Evolutionary conservation across 1,139 yeast species (phyloP).

Genomic region (Sporopachydermia cereana): DNA sequence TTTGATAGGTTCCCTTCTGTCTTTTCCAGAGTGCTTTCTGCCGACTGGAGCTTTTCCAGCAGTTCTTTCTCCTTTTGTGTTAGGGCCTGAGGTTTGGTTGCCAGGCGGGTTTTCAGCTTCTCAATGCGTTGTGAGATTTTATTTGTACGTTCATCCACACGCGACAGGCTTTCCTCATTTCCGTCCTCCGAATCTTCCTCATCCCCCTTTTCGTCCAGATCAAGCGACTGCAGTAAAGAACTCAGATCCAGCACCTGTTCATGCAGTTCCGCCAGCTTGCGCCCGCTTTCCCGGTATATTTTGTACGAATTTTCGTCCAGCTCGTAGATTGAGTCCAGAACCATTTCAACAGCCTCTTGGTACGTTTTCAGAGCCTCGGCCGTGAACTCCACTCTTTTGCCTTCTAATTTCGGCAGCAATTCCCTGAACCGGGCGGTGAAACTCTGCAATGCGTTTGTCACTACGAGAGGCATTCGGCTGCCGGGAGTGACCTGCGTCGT

Average conservation of each 20-base stretch:
- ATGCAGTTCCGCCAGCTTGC: slow-evolving; percentile 3
- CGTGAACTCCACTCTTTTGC: not conserved
- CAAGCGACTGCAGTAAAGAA: not conserved
- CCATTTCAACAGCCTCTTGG: not conserved
- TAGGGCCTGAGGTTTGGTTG: not conserved
- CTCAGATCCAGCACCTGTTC: not conserved
- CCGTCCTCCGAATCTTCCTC: not conserved
- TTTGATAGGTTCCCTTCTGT: not conserved
- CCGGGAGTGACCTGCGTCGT: too few relatives aligned
- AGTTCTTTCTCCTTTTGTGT: not conserved
- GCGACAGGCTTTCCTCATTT: not conserved
- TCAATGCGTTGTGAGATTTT: slow-evolving; percentile 3
- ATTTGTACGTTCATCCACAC: slow-evolving; percentile 5
- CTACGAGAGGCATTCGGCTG: too few relatives aligned
- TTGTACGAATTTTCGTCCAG: not conserved
- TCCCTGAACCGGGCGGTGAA: not conserved
- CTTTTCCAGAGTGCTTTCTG: not conserved
- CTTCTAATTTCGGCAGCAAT: not conserved
- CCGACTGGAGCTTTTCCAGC: not conserved
- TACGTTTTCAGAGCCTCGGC: not conserved
- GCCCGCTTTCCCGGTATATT: not conserved
- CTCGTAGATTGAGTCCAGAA: not conserved
- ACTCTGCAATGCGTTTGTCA: not conserved
- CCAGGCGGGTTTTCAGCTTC: slow-evolving; percentile 6
- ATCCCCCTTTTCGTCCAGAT: slow-evolving; percentile 2